Base-by-base conservation (phyloP, 164 flowering plant species). In the Umbellularia californica region DNA sequence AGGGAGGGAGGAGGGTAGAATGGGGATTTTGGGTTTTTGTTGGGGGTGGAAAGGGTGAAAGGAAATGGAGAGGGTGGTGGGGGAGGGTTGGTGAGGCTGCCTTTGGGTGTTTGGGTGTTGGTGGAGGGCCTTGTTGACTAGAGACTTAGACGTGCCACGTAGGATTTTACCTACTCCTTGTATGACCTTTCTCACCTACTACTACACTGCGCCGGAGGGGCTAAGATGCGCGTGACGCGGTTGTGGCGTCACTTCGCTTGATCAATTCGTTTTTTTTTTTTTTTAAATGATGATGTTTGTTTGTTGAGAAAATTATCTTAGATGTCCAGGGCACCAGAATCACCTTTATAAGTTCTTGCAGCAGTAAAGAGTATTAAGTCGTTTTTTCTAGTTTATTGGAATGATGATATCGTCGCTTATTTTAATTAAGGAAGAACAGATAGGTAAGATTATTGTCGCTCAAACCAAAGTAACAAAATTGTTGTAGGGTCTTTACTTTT, bases 121-220 rank as follows among this genome's bases (percentile, higher is more conserved):
- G 67, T 58, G 72, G 58, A 14, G 72, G 23, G 20, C 20, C 19
- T 1, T 19, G 72, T 52, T 70, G 64, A 70, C 72, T 70, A 7
- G 64, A 14, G 33, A 64, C 28, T 0, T n/a, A 2, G 63, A 58
- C 2, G 22, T 58, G 63, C 72, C 72, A 70, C 72, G 10, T 70
- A 12, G 41, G 72, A 55, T 70, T 70, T 70, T 28, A 70, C 72
- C 72, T 24, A 70, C 72, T 22, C 11, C 27, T n/a, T 15, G 25
- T 64, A 27, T 20, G 47, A 15, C 20, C 1, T 5, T 1, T 35
- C 28, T 66, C 69, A 66, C 69, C 69, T 66, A 66, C 35, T 30
- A 30, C 69, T 30, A 14, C 69, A 13, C 22, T 28, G n/a, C 69
- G 11, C 69, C 47, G 19, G 41, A 15, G 12, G 28, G 28, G 17